Conservation (phyloP, 768 basidiomycete genomes). For the Lentinula guzmanii region DNA sequence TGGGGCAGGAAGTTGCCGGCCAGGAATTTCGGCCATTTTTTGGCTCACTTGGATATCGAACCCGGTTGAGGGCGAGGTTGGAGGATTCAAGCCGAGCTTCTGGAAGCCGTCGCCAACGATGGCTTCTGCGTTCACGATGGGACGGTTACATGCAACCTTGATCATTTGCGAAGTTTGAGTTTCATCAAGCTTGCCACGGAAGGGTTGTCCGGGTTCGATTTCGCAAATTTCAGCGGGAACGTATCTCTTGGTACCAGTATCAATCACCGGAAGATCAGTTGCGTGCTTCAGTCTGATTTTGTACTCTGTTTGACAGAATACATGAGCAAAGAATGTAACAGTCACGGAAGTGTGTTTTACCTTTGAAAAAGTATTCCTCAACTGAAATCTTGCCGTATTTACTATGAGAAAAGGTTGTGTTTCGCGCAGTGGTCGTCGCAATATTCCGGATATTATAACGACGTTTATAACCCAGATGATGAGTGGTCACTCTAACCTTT, state of each 20-base stretch:
- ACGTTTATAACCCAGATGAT: slow-evolving; percentile 46
- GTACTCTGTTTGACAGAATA: slow-evolving; percentile 39
- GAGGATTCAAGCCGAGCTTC: slow-evolving; percentile 40
- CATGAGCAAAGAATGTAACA: not conserved
- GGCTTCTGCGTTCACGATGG: slow-evolving; percentile 47
- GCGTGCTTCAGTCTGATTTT: slow-evolving; percentile 40
- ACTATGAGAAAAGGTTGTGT: slow-evolving; percentile 40
- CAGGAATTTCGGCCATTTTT: slow-evolving; percentile 62
- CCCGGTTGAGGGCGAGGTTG: slow-evolving; percentile 31
- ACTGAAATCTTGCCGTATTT: slow-evolving; percentile 52
- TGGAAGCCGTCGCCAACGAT: slow-evolving; percentile 58
- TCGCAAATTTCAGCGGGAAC: slow-evolving; percentile 71
- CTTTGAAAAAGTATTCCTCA: slow-evolving; percentile 54
- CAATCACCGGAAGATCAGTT: slow-evolving; percentile 44
- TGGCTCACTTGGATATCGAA: slow-evolving; percentile 54
- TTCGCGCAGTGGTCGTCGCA: slow-evolving; percentile 27
- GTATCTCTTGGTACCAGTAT: slow-evolving; percentile 34
- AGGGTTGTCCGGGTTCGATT: slow-evolving; percentile 54
- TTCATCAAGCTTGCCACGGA: slow-evolving; percentile 53
- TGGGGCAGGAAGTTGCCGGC: slow-evolving; percentile 58
- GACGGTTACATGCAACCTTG: slow-evolving; percentile 56
- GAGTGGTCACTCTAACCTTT: slow-evolving; percentile 52
- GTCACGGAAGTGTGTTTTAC: slow-evolving; percentile 31
- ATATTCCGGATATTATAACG: slow-evolving; percentile 42
- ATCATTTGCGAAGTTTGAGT: slow-evolving; percentile 69